Evolutionary conservation across 495 filamentous ascomycete species (phyloP).

Genomic region (Aspergillus leporis): DNA sequence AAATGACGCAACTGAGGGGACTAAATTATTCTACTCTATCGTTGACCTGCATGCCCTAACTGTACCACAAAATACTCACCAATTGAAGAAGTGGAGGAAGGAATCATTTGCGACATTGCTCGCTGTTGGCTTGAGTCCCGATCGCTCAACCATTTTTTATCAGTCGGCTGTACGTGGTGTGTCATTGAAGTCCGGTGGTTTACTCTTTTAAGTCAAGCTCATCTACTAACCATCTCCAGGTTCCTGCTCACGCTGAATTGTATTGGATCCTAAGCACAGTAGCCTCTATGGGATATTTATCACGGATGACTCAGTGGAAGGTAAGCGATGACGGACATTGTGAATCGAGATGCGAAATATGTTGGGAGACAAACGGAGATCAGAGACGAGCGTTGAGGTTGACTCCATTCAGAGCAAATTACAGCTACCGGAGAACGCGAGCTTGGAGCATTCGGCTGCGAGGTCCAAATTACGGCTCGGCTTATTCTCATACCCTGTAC

Average conservation of each 20-base stretch:
- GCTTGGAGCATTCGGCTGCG: slow-evolving; percentile 50
- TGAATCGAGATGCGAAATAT: background rate
- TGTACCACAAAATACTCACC: slow-evolving; percentile 58
- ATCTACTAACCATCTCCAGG: slow-evolving; percentile 43
- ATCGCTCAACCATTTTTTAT: slow-evolving; percentile 76
- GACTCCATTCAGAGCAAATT: slow-evolving; percentile 63
- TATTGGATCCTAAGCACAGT: slow-evolving; percentile 96
- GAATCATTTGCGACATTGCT: slow-evolving; percentile 78
- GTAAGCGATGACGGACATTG: slow-evolving; percentile 39
- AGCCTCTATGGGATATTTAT: slow-evolving; percentile 84
- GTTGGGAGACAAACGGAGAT: background rate
- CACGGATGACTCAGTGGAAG: slow-evolving; percentile 99
- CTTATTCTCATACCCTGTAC: slow-evolving; percentile 94
- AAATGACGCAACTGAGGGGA: slow-evolving; percentile 51
- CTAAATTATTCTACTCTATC: slow-evolving; percentile 75
- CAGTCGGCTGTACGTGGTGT: slow-evolving; percentile 63
- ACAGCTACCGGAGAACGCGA: slow-evolving; percentile 53
- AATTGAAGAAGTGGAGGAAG: slow-evolving; percentile 62
- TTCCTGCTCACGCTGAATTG: slow-evolving; percentile 78
- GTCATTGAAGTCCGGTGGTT: background rate
- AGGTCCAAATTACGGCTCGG: slow-evolving; percentile 73
- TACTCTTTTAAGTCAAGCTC: background rate
- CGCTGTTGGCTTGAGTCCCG: slow-evolving; percentile 79
- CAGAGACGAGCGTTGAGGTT: slow-evolving; percentile 6
- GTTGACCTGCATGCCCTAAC: slow-evolving; percentile 96